These are phyloP conservation scores for Pichia sp. DNA, from an alignment of 1,139 yeast species.

Conservation along the genomic window DNA sequence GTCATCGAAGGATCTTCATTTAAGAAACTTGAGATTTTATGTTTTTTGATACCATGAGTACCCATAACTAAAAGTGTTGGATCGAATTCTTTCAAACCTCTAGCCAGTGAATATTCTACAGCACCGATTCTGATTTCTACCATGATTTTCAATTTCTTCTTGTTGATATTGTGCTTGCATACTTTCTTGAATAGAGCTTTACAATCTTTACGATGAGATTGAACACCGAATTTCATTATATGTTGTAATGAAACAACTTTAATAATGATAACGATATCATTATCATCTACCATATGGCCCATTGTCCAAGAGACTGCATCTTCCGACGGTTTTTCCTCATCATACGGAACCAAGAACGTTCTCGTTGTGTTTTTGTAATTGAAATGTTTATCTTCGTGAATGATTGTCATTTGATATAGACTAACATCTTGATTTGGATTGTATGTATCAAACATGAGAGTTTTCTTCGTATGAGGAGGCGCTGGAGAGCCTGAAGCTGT, in stretches of 20 bases:
- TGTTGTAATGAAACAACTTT: slow-evolving; percentile 54
- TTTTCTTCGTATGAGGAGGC: background rate
- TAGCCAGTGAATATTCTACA: slow-evolving; percentile 52
- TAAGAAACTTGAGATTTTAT: slow-evolving; percentile 46
- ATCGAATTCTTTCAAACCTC: slow-evolving; percentile 58
- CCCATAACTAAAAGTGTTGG: slow-evolving; percentile 71
- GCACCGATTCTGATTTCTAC: slow-evolving; percentile 64
- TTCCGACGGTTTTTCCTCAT: slow-evolving; percentile 54
- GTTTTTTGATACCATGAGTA: slow-evolving; percentile 45
- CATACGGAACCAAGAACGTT: slow-evolving; percentile 62
- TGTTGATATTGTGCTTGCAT: slow-evolving; percentile 45
- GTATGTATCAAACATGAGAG: slow-evolving; percentile 30
- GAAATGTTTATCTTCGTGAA: slow-evolving; percentile 56
- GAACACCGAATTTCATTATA: slow-evolving; percentile 34
- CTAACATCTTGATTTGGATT: slow-evolving; percentile 20
- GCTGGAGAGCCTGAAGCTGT: no score
- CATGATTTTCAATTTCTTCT: slow-evolving; percentile 43
- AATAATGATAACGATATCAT: slow-evolving; percentile 62
- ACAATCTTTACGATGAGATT: slow-evolving; percentile 38
- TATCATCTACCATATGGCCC: slow-evolving; percentile 60
- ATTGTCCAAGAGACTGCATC: slow-evolving; percentile 66
- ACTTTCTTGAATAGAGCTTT: slow-evolving; percentile 40
- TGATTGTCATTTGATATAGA: slow-evolving; percentile 26
- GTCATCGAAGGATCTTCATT: slow-evolving; percentile 45
- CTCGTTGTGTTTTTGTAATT: slow-evolving; percentile 55